Evolutionary conservation across 2,329 filamentous ascomycete species (phyloP), one percentile per base, ranked within the genome.

Genomic region (Ceratocystis alfenasii): DNA sequence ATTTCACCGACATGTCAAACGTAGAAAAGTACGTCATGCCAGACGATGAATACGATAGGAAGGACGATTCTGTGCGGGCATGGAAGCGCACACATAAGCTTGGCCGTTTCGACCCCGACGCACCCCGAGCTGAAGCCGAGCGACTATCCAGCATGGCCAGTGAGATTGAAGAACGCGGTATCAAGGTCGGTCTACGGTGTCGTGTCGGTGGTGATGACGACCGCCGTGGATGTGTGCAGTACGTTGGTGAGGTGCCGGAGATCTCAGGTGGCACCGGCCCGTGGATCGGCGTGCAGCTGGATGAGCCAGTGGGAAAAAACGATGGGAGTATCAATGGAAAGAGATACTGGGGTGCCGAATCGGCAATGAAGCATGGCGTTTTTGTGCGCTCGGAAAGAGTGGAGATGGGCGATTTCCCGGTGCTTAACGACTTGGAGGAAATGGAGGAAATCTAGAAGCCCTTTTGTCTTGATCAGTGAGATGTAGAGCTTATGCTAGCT

Each of bases 61-160:
- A 92, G 73, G 80, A 85, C 55, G 90, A 96, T 76, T 93, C 88
- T 2, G 94, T 99, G 15, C 83, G 96, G 28, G 89, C 92, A 5
- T 97, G 91, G 91, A 99, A 99, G 78, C 93, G 89, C 77, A 79
- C 85, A n/a, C 87, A 96, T 75, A 92, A 95, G 74, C 83, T 97
- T n/a, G 94, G 94, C 63, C 89, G 94, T 45, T 99, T 99, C 76
- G 90, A 97, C 73, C 94, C 94, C 12, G 81, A 87, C 71, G 90
- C 91, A 6, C 85, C 88, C 20, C 84, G 80, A 68, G 83, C 88
- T 25, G 87, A 91, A 73, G 81, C 89, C 73, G 83, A 89, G 69
- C 89, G 89, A 74, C 78, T 88, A 66, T 81, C 83, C 17, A 86
- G 86, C 48, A 81, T 87, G 53, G 80, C 86, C 70, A 82, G 83